Evolutionary conservation across 257 asterid genomes (phyloP).

Genomic region (Penstemon barbatus): DNA sequence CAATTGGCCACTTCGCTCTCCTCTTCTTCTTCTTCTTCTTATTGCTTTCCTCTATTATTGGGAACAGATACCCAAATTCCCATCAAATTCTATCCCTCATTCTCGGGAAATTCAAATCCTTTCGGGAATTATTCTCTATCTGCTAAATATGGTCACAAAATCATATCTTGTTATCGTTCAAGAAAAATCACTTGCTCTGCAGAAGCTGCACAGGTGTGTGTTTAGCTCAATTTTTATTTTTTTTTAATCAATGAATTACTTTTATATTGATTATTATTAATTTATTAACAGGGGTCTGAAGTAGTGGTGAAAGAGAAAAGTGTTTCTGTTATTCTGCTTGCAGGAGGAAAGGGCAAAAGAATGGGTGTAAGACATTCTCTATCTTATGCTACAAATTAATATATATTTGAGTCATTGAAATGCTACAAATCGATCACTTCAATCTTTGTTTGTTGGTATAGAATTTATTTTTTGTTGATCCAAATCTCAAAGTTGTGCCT

Average conservation of each 20-base stretch:
- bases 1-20: conserved; percentile 39
- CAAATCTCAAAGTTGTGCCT: conserved; percentile 13
- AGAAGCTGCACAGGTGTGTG: conserved; percentile 35
- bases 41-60: conserved; percentile 33
- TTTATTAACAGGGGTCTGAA: conserved; percentile 47
- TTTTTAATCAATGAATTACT: conserved; percentile 4
- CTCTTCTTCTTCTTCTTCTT: conserved; percentile 33
- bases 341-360: conserved; percentile 98
- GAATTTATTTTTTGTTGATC: not conserved
- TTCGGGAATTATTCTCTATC: conserved; percentile 33
- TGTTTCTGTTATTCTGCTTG: conserved; percentile 90
- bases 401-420: not conserved
- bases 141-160: conserved; percentile 12
- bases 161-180: conserved; percentile 31
- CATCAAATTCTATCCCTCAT: conserved; percentile 28
- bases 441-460: conserved; percentile 13
- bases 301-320: conserved; percentile 69
- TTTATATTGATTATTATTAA: conserved; percentile 13
- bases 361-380: conserved; percentile 71
- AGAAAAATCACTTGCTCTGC: conserved; percentile 55
- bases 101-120: conserved; percentile 21
- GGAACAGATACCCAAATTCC: conserved; percentile 30
- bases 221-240: not conserved
- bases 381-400: not conserved
- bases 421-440: not conserved